Evolutionary conservation across 345 rosid genomes (phyloP).

Genomic region (Dimocarpus longan): DNA sequence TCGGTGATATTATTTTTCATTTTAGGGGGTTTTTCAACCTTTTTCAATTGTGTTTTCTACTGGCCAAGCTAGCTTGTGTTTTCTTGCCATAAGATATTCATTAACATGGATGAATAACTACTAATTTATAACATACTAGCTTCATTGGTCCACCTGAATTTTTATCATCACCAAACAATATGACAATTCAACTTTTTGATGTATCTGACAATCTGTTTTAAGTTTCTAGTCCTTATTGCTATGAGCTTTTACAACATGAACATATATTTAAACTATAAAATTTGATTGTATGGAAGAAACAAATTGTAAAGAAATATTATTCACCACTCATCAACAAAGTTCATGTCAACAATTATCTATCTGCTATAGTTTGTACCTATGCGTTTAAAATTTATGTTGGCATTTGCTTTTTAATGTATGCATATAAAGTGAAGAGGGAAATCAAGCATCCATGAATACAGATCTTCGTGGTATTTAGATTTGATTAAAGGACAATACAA

Average conservation of each 20-base stretch:
- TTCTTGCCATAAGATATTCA: too few relatives aligned
- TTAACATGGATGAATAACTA: background rate
- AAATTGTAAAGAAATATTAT: background rate
- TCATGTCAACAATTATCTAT: background rate
- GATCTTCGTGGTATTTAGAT: too few relatives aligned
- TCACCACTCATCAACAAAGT: background rate
- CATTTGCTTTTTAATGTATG: too few relatives aligned
- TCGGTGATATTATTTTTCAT: too few relatives aligned
- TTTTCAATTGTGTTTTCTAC: background rate
- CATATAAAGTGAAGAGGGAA: too few relatives aligned
- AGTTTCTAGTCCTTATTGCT: background rate
- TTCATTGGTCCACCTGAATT: background rate
- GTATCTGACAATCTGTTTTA: too few relatives aligned
- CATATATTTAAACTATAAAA: too few relatives aligned
- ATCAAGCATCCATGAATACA: too few relatives aligned
- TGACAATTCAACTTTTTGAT: background rate
- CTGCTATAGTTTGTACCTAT: background rate
- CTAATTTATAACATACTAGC: background rate
- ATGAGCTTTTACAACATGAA: background rate
- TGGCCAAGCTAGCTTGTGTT: background rate
- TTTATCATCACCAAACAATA: background rate
- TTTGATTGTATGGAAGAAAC: background rate
- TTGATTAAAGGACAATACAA: background rate
- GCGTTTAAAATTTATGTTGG: too few relatives aligned
- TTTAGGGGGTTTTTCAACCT: too few relatives aligned